Evolutionary conservation across 257 asterid genomes (phyloP), one percentile per base, ranked within the genome.

Genomic region (Linaria vulgaris): DNA sequence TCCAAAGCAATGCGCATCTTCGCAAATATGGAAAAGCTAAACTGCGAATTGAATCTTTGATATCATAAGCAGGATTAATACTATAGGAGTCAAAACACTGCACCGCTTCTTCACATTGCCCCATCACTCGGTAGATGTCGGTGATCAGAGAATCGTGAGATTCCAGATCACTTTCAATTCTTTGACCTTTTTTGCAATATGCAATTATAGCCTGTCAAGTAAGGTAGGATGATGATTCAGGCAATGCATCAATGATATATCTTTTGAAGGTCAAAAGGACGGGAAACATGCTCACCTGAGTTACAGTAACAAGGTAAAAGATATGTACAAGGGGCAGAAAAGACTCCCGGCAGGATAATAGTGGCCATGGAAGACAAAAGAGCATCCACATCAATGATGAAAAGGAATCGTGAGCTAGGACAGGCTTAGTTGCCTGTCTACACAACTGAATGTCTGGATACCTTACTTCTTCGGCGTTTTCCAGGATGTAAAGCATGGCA

Each of bases 311-410:
- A 52, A 70, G 61, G 61, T 94, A 94, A 67, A 87, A 94, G 51
- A 75, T 74, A 74, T 87, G 96, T 66, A 94, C 92, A 74, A 94
- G 95, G 68, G 92, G 80, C 62, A 80, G 59, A 74, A 63, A 85
- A 55, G 99, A 80, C 56, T 90, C 84, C 74, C 79, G 68, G 88
- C 96, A 87, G 61, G 85, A 82, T 71, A 87, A 64, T 37, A 85
- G 72, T 60, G 94, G 94, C 70, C 83, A 66, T 38, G 99, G 99
- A 69, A 94, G 97, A 74, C 99, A 90, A 84, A 85, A 94, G 17
- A 90, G 79, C 12, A 79, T 75, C 99, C 97, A 94, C 99, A 94
- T 94, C 39, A 94, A 74, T 44, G 97, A 90, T 57, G 97, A 84
- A 86, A 94, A 94, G 57, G 95, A 79, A 77, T 94, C 95, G 39